These are phyloP conservation scores for Neostapfia colusana DNA, from an alignment of 176 grass and related monocot species.

Conservation along the genomic window DNA sequence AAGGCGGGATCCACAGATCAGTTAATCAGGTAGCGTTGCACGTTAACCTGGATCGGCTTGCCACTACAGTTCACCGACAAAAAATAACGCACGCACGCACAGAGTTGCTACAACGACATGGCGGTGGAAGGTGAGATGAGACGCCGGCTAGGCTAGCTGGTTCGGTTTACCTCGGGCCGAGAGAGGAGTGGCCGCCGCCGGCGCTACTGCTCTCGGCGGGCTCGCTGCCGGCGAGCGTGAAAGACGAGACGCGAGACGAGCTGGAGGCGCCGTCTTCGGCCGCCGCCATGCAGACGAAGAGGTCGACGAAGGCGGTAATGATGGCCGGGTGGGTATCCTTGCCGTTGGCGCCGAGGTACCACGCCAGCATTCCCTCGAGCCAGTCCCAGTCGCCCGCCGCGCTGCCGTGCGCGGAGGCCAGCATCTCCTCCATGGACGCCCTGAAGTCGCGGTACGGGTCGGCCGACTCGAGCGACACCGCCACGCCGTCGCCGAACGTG, in stretches of 20 bases:
- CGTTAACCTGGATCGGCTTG: slow-evolving; percentile 2
- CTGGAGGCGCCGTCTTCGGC: too few relatives aligned
- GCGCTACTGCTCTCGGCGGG: slow-evolving; percentile 18
- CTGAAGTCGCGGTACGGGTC: slow-evolving; percentile 81
- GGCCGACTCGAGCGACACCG: slow-evolving; percentile 59
- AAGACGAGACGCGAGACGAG: slow-evolving; percentile 38
- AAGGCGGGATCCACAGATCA: background rate
- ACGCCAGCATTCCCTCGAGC: slow-evolving; percentile 79
- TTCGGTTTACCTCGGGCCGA: slow-evolving; percentile 32
- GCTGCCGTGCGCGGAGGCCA: slow-evolving; percentile 25
- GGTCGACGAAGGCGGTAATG: slow-evolving; percentile 67
- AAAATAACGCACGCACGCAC: slow-evolving; percentile 10
- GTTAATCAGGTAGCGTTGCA: background rate
- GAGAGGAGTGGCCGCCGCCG: slow-evolving; percentile 6
- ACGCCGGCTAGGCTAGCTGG: background rate
- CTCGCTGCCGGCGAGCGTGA: slow-evolving; percentile 40
- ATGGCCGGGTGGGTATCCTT: slow-evolving; percentile 60
- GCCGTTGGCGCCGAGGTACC: slow-evolving; percentile 67
- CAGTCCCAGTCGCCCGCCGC: slow-evolving; percentile 59
- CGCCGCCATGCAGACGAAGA: slow-evolving; percentile 41
- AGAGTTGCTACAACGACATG: background rate
- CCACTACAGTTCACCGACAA: background rate
- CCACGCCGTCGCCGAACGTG: slow-evolving; percentile 43
- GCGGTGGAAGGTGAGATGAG: background rate
- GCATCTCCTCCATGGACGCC: slow-evolving; percentile 81